Evolutionary conservation across 2,329 filamentous ascomycete species (phyloP), one percentile per base, ranked within the genome.

Genomic region (Rhytidhysteron rufulum): DNA sequence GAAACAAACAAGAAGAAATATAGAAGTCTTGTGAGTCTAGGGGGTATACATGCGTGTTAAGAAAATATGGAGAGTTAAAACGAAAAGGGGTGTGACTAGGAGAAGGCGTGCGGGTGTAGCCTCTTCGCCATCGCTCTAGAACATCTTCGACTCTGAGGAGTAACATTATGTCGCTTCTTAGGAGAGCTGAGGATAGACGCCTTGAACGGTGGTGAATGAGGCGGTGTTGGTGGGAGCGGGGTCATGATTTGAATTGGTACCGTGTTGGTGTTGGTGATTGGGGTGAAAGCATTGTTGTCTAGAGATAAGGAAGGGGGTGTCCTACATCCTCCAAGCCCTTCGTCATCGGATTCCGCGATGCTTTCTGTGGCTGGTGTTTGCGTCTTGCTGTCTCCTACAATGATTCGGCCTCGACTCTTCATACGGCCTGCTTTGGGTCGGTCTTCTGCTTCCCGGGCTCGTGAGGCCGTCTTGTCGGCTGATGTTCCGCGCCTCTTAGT

Each of bases 261-360:
- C 9, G 52, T 31, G 2, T 43, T 45, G 17, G 53, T 42, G 10
- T 48, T 49, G 20, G 51, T 46, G 33, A 54, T 42, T 34, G 48
- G 41, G 40, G 54, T 51, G n/a, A n/a, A n/a, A 8, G 24, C 8
- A 27, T 27, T 8, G 8, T 27, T 7, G 34, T 54, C 45, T 15
- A 47, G 34, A 31, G 42, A 41, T 27, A 54, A 43, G 42, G 55
- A 58, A 55, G 54, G 58, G 62, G 62, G 54, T 40, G 53, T 47
- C 63, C 50, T 80, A 95, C 90, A 96, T 66, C 91, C 90, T 51
- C 90, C 90, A 60, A 96, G 76, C 50, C 88, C 88, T 58, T 95
- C 90, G 66, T 90, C 86, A 57, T 95, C 89, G 51, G 87, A 89
- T 24, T 82, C 76, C 33, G 79, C 77, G 21, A 79, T 72, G 57